These are phyloP conservation scores for Schwanniomyces sp. DNA, from an alignment of 805 yeast species.

Conservation along the genomic window DNA sequence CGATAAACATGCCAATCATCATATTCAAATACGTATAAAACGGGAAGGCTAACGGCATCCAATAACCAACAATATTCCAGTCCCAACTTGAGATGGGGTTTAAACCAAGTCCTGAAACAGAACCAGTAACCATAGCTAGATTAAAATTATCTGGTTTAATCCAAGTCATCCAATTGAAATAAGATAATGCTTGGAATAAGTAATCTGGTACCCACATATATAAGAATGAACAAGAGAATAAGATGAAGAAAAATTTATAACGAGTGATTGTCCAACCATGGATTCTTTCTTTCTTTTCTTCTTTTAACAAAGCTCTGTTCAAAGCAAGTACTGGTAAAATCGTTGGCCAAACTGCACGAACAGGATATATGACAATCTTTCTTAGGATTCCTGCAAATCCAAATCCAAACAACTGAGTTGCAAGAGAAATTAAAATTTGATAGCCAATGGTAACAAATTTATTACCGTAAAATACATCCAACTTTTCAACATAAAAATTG, in stretches of 20 bases:
- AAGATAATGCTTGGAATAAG: constrained; percentile 37
- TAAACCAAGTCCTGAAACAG: constrained; percentile 44
- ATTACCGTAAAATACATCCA: constrained; percentile 19
- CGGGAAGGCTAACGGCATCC: constrained; percentile 18
- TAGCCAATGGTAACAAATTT: constrained; percentile 30
- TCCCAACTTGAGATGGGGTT: constrained; percentile 48
- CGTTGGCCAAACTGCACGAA: constrained; percentile 53
- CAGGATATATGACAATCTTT: constrained; percentile 47
- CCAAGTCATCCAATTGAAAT: constrained; percentile 57
- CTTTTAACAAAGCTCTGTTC: constrained; percentile 22
- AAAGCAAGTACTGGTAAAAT: constrained; percentile 28
- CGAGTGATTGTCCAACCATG: constrained; percentile 32
- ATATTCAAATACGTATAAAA: constrained; percentile 22
- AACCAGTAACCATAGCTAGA: constrained; percentile 47
- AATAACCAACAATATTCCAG: constrained; percentile 20
- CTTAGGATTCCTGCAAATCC: constrained; percentile 30
- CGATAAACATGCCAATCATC: constrained; percentile 22
- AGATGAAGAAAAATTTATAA: constrained; percentile 22
- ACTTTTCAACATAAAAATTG: constrained; percentile 27
- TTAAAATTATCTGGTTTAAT: constrained; percentile 48
- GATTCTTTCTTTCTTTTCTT: constrained; percentile 25
- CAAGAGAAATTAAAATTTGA: constrained; percentile 20
- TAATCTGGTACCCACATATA: constrained; percentile 47
- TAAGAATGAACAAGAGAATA: constrained; percentile 24
- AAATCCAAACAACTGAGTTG: constrained; percentile 28